These are phyloP conservation scores for Dioszegia crocea DNA, from an alignment of 768 basidiomycete species.

Conservation along the genomic window DNA sequence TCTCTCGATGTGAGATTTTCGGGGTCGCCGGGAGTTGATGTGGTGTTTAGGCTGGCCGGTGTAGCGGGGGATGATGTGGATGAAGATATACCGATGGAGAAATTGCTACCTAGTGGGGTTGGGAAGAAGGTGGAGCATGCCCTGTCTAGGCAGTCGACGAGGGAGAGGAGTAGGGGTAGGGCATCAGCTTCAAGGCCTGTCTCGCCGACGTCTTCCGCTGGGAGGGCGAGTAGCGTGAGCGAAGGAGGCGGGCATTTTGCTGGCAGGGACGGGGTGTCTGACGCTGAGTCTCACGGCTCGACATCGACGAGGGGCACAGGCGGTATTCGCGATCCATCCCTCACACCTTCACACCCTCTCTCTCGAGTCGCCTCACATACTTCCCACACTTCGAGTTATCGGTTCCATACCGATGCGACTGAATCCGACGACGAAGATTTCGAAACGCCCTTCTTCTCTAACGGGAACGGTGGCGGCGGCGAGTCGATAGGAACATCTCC, in stretches of 20 bases:
- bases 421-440: conserved; percentile 33
- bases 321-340: conserved; percentile 24
- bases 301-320: neutral
- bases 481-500: no score
- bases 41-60: conserved; percentile 45
- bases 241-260: neutral
- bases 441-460: conserved; percentile 35
- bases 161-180: conserved; percentile 4
- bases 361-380: conserved; percentile 32
- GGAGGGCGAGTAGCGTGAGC: neutral
- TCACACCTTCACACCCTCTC: conserved; percentile 29
- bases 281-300: neutral
- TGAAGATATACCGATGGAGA: conserved; percentile 27
- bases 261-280: neutral
- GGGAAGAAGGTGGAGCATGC: neutral
- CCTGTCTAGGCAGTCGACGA: conserved; percentile 13
- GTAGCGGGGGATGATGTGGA: conserved; percentile 40
- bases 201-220: conserved; percentile 14
- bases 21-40: conserved; percentile 33
- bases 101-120: neutral
- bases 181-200: neutral
- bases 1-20: conserved; percentile 42
- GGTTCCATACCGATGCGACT: conserved; percentile 13
- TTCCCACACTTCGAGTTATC: conserved; percentile 29
- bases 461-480: conserved; percentile 8